These are phyloP conservation scores for Solanum etuberosum DNA, from an alignment of 257 asterid species.

Conservation along the genomic window DNA sequence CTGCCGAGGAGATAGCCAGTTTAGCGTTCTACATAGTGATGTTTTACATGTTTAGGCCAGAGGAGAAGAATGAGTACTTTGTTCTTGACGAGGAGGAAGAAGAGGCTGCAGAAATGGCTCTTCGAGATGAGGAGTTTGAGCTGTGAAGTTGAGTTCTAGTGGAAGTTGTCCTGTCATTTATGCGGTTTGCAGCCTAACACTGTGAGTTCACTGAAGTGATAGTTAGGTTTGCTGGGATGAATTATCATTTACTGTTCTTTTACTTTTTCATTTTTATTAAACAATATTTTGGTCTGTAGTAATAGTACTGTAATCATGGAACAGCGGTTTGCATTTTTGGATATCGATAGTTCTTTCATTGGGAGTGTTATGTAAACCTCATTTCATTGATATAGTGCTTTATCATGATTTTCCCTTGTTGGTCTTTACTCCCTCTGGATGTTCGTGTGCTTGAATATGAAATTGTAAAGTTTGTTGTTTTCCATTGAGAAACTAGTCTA, in stretches of 20 bases:
- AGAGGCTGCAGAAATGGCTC: constrained; percentile 88
- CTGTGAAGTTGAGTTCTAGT: constrained; percentile 38
- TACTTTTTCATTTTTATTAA: background rate
- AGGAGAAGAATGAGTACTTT: constrained; percentile 79
- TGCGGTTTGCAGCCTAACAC: background rate
- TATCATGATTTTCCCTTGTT: background rate
- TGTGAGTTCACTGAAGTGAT: background rate
- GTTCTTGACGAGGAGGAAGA: constrained; percentile 87
- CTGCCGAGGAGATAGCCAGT: constrained; percentile 89
- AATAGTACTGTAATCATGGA: background rate
- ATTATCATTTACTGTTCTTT: background rate
- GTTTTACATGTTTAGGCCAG: constrained; percentile 98
- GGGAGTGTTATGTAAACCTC: background rate
- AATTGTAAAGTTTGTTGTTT: background rate
- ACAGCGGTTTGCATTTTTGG: background rate
- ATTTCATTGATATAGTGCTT: background rate
- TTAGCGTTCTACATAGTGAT: constrained; percentile 66
- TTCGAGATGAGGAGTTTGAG: constrained; percentile 83
- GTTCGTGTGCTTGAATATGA: background rate
- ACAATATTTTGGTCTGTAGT: background rate
- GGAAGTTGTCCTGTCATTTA: background rate
- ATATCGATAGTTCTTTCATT: background rate
- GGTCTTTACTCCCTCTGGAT: background rate
- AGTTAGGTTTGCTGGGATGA: background rate
- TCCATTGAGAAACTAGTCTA: background rate